Base-by-base conservation (phyloP, 2,329 filamentous ascomycete species). In the Hymenoscyphus scutula region DNA sequence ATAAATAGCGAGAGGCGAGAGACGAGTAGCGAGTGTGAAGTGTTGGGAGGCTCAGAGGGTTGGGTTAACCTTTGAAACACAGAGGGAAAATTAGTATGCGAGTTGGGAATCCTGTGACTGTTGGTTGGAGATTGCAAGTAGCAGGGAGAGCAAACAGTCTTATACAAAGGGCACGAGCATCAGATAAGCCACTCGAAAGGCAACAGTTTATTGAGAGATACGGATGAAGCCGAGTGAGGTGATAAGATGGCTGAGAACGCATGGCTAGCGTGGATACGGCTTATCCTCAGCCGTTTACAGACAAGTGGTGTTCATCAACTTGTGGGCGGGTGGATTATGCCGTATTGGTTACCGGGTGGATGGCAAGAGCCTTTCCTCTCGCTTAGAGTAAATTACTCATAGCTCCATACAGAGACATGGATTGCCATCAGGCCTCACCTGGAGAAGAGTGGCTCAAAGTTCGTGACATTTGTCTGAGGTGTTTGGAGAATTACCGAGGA, bases 1-100 rank as follows among this genome's bases (percentile, higher is more conserved):
- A 32, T 54, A n/a, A 54, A 54, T 32, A 29, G 29, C 27, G 10
- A 8, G 53, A 54, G 13, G 25, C 25, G 25, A 54, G 5, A 54
- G 53, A 29, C 27, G 27, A 29, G 25, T 54, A 54, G 53, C 53
- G 45, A 51, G 23, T 54, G 15, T 54, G 53, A 54, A n/a, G 25
- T 30, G 13, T 30, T 54, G 29, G 27, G 27, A 54, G 53, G 53
- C 29, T 32, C 27, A 54, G 13, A 54, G 45, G n/a, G 29, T 30
- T 54, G 25, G 25, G 53, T 54, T 29, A 23, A 32, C 54, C 54
- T 56, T 56, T 34, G 54, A 56, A 56, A 56, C 53, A 30, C 53
- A n/a, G 53, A 19, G 17, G 54, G 54, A 38, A 56, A 29, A 56
- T 56, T 23, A 51, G 19, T 51, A 51, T 23, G 23, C 23, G 45